phyloP scores from a whole-genome alignment of 2,329 filamentous ascomycete species.

The Westerdykella aurantiaca region DNA sequence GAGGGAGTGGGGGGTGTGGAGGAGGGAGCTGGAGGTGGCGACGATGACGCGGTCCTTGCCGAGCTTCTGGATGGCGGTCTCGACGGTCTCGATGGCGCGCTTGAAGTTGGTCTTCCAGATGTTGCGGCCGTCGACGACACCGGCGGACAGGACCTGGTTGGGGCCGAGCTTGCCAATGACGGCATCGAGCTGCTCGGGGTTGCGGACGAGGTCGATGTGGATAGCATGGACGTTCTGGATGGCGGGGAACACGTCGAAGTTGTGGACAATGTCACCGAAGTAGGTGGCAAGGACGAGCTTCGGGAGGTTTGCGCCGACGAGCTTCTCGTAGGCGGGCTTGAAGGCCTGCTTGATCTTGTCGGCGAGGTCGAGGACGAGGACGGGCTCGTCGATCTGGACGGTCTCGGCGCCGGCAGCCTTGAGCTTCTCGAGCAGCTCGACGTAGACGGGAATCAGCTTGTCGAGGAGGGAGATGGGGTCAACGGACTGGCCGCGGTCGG shows the following conservation, averaged over 20 bases:
- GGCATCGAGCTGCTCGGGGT: constrained; percentile 92
- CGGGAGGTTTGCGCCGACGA: constrained; percentile 74
- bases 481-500: constrained; percentile 89
- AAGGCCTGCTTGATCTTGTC: constrained; percentile 90
- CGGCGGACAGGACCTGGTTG: constrained; percentile 85
- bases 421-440: constrained; percentile 84
- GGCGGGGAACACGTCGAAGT: constrained; percentile 81
- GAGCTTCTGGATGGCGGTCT: constrained; percentile 88
- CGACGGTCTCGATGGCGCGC: constrained; percentile 83
- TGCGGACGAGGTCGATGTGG: constrained; percentile 93
- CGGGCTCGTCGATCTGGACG: constrained; percentile 97
- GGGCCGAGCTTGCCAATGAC: constrained; percentile 77
- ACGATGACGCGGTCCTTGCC: constrained; percentile 97
- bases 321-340: constrained; percentile 94
- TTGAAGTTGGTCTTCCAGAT: constrained; percentile 99
- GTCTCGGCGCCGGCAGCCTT: constrained; percentile 94
- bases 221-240: constrained; percentile 70
- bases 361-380: constrained; percentile 90
- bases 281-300: constrained; percentile 91
- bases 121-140: constrained; percentile 98
- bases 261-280: constrained; percentile 99
- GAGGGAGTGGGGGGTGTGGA: constrained; percentile 97
- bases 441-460: constrained; percentile 91
- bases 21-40: constrained; percentile 92
- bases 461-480: constrained; percentile 90